Percentiles rank a stretch among this genome's conserved stretches.
phyloP scores from a whole-genome alignment of 345 rosid genomes.

The Geranium rotundifolium region DNA sequence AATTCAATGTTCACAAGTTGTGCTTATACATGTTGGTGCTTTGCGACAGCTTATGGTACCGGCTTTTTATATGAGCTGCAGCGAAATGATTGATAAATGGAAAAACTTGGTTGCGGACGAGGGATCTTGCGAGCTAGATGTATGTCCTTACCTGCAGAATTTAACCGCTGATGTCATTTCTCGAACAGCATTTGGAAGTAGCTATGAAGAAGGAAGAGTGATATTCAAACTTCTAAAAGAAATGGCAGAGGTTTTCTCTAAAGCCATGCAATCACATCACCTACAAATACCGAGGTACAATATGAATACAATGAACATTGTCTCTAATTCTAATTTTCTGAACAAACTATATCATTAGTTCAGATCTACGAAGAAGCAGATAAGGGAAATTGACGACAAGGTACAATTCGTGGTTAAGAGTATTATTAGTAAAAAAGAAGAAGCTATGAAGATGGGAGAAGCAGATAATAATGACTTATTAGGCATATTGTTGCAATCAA shows the following conservation, averaged over 20 bases:
- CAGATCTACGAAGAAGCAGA: slow-evolving; percentile 32
- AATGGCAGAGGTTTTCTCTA: not conserved
- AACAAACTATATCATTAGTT: too few species aligned
- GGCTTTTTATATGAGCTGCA: slow-evolving; percentile 14
- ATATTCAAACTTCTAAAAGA: slow-evolving; percentile 29
- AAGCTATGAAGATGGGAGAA: slow-evolving; percentile 22
- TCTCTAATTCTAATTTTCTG: too few species aligned
- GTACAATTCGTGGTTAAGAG: slow-evolving; percentile 3
- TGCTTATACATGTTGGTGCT: not conserved
- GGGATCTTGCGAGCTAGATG: slow-evolving; percentile 11
- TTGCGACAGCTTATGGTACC: slow-evolving; percentile 24
- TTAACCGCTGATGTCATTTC: too few species aligned
- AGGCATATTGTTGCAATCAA: too few species aligned
- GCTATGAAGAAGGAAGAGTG: slow-evolving; percentile 29
- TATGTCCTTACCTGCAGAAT: too few species aligned
- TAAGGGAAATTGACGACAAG: slow-evolving; percentile 26
- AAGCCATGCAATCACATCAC: slow-evolving; percentile 5
- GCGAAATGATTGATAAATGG: slow-evolving; percentile 25
- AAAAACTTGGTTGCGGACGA: slow-evolving; percentile 2
- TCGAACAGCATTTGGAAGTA: slow-evolving; percentile 5
- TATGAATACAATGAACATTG: too few species aligned
- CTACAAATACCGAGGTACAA: slow-evolving; percentile 36
- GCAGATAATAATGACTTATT: too few species aligned
- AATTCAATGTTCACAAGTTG: too few species aligned
- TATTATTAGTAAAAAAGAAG: slow-evolving; percentile 22